Evolutionary conservation across 139 green algal species (phyloP).

Genomic region (Chlorella sp.): DNA sequence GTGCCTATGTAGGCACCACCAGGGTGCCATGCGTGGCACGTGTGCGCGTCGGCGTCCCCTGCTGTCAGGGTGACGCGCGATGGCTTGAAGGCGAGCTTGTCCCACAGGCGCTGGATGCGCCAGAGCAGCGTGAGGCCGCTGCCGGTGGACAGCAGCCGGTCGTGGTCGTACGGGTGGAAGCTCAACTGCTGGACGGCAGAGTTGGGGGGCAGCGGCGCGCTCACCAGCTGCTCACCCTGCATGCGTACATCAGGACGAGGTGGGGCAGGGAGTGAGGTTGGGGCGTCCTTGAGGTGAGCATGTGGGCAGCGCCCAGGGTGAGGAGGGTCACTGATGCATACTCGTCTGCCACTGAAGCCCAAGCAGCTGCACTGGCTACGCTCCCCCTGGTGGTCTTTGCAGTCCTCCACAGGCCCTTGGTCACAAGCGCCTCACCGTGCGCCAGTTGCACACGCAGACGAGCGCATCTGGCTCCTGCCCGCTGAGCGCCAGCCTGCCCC

Average conservation of each 20-base stretch:
- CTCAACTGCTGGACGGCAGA: not conserved
- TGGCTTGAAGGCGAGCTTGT: not conserved
- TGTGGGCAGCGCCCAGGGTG: not conserved
- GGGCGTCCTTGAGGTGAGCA: not conserved
- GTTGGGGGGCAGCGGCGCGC: not conserved
- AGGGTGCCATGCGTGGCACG: not conserved
- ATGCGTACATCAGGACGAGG: not conserved
- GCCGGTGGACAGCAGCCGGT: not conserved
- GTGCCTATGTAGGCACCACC: not conserved
- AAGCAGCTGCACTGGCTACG: not conserved
- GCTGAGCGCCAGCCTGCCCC: not conserved
- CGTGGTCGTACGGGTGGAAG: not conserved
- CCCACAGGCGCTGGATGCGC: not conserved
- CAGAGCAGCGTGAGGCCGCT: not conserved
- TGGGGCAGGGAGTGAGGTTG: too few species aligned
- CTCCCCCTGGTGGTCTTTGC: not conserved
- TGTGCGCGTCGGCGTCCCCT: not conserved
- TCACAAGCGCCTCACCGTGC: not conserved
- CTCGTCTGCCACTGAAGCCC: not conserved
- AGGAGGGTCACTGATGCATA: not conserved
- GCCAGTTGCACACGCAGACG: not conserved
- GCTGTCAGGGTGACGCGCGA: not conserved
- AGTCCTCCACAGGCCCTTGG: not conserved
- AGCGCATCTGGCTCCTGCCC: not conserved
- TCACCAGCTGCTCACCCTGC: not conserved